phyloP scores from a whole-genome alignment of 805 yeast species.

The Nakazawaea sp. region DNA sequence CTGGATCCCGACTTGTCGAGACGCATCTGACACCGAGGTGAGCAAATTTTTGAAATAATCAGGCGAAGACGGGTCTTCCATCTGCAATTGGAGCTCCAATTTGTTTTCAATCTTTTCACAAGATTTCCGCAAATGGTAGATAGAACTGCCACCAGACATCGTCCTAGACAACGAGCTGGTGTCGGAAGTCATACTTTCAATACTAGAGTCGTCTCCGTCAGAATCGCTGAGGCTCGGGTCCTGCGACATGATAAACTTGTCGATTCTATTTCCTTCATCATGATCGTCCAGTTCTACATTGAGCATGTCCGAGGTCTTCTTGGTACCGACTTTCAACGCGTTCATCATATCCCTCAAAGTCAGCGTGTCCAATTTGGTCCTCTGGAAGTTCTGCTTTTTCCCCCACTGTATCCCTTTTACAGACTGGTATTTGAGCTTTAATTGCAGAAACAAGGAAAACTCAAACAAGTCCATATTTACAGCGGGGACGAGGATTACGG shows the following conservation, averaged over 20 bases:
- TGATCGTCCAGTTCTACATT: constrained; percentile 3
- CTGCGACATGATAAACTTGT: too few species aligned
- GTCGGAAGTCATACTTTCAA: constrained; percentile 3
- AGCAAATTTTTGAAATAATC: constrained; percentile 24
- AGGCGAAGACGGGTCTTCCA: constrained; percentile 16
- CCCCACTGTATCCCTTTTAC: neutral
- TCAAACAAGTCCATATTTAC: constrained; percentile 50
- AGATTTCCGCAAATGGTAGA: constrained; percentile 16
- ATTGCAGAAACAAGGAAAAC: constrained; percentile 27
- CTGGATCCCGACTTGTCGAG: constrained; percentile 24
- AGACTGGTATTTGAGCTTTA: constrained; percentile 17
- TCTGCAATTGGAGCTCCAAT: constrained; percentile 18
- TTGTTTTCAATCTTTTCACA: constrained; percentile 19
- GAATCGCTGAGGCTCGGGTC: too few species aligned
- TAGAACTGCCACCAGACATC: constrained; percentile 8
- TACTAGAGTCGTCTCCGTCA: constrained; percentile 16
- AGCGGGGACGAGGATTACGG: constrained; percentile 63
- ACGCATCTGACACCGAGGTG: constrained; percentile 23
- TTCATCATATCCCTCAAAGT: constrained; percentile 5
- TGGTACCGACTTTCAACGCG: constrained; percentile 6
- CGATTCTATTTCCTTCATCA: constrained; percentile 11
- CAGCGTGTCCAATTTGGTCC: constrained; percentile 7
- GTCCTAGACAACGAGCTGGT: neutral
- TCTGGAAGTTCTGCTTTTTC: constrained; percentile 8
- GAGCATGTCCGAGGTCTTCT: neutral